These are phyloP conservation scores for Trypanosoma melophagium DNA, from an alignment of 208 protist species.

Conservation along the genomic window DNA sequence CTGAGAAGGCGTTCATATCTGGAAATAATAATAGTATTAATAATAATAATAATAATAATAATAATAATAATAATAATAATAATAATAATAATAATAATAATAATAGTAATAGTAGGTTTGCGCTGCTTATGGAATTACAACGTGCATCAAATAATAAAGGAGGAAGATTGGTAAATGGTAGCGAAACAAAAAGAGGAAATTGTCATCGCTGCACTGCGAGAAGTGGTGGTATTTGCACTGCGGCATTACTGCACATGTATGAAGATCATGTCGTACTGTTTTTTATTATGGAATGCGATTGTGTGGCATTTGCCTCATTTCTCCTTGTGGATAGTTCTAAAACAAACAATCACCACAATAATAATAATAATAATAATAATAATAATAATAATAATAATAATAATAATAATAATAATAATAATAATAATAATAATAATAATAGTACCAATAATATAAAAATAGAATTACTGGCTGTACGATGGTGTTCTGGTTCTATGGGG, in stretches of 20 bases:
- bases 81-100: background rate
- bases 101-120: conserved; percentile 2
- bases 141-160: conserved; percentile 2
- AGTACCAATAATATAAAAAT: background rate
- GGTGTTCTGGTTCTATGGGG: conserved; percentile 3
- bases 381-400: background rate
- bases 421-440: background rate
- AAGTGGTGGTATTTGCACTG: conserved; percentile 19
- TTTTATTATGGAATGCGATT: conserved; percentile 31
- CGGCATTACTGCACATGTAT: conserved; percentile 7
- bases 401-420: background rate
- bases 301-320: conserved; percentile 26
- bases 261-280: conserved; percentile 20
- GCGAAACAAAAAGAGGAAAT: background rate
- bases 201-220: background rate
- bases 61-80: background rate
- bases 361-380: background rate
- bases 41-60: background rate
- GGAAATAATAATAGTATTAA: background rate
- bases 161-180: background rate
- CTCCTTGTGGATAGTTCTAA: background rate
- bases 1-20: background rate
- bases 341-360: background rate
- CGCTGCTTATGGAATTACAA: conserved; percentile 24
- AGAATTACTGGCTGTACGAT: conserved; percentile 1